Conservation (phyloP, 768 basidiomycete genomes). For the Macrolepiota fuliginosa region DNA sequence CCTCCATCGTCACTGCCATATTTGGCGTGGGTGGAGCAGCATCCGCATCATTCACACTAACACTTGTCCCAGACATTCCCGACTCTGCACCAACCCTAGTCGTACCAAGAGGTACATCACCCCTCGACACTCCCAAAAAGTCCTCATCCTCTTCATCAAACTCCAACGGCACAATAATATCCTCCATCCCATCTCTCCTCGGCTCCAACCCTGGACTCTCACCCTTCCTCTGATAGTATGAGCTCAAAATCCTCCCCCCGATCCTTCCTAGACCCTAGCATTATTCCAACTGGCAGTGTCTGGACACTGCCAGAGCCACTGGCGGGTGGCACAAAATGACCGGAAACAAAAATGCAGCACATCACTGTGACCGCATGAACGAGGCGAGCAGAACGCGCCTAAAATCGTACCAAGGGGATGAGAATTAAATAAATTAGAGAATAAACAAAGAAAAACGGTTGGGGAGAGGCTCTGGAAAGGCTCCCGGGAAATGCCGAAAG, state of each 20-base stretch:
- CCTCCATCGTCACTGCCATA: conserved; percentile 15
- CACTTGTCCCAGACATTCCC: conserved; percentile 30
- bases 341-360: too few species aligned
- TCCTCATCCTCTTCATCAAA: conserved; percentile 75
- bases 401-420: too few species aligned
- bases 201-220: conserved; percentile 39
- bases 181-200: conserved; percentile 18
- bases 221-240: conserved; percentile 21
- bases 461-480: too few species aligned
- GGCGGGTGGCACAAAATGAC: too few species aligned
- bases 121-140: conserved; percentile 29
- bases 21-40: not conserved
- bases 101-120: conserved; percentile 18
- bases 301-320: too few species aligned
- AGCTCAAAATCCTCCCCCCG: conserved; percentile 49
- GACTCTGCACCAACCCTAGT: conserved; percentile 28
- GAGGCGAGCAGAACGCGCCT: too few species aligned
- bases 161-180: conserved; percentile 43
- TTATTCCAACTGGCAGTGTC: too few species aligned
- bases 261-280: conserved; percentile 60
- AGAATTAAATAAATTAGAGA: too few species aligned
- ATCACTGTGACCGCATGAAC: too few species aligned
- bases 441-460: too few species aligned
- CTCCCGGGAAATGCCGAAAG: too few species aligned
- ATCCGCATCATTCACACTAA: conserved; percentile 27